Evolutionary conservation across 305 asterid species (phyloP).

Genomic region (Fraxinus sp.): DNA sequence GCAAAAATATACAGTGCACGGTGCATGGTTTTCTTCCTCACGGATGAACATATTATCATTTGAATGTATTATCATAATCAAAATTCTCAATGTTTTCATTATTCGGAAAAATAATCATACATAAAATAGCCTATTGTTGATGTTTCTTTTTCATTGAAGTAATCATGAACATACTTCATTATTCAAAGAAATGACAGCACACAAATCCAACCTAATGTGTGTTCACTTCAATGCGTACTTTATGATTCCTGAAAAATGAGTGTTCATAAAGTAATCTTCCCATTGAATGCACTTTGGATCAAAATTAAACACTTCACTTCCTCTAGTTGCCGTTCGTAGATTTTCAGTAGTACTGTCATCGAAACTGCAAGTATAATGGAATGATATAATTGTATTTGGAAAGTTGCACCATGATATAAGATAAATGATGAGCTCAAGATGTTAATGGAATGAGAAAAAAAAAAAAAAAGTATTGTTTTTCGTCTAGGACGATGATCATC

Average conservation of each 20-base stretch:
- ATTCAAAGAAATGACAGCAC: not conserved
- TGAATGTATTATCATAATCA: not conserved
- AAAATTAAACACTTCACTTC: conserved; percentile 33
- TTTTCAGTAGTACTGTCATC: conserved; percentile 44
- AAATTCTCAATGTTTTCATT: not conserved
- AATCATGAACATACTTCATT: not conserved
- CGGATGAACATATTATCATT: not conserved
- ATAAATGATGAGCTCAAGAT: not conserved
- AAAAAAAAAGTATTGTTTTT: no score
- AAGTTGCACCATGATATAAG: not conserved
- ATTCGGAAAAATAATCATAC: not conserved
- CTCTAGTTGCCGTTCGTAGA: conserved; percentile 32
- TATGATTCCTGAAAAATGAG: conserved; percentile 42
- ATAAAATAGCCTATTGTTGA: not conserved
- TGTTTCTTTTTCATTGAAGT: not conserved
- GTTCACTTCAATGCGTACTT: conserved; percentile 38
- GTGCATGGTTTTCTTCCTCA: not conserved
- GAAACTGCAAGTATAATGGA: conserved; percentile 32
- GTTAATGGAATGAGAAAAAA: not conserved
- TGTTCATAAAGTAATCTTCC: conserved; percentile 46
- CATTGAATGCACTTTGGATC: conserved; percentile 48
- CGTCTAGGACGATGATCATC: not conserved
- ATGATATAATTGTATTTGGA: not conserved
- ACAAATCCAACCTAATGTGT: not conserved
- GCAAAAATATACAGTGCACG: not conserved